Conservation (phyloP, 441 rosid species). For the Bruguiera hainesii region DNA sequence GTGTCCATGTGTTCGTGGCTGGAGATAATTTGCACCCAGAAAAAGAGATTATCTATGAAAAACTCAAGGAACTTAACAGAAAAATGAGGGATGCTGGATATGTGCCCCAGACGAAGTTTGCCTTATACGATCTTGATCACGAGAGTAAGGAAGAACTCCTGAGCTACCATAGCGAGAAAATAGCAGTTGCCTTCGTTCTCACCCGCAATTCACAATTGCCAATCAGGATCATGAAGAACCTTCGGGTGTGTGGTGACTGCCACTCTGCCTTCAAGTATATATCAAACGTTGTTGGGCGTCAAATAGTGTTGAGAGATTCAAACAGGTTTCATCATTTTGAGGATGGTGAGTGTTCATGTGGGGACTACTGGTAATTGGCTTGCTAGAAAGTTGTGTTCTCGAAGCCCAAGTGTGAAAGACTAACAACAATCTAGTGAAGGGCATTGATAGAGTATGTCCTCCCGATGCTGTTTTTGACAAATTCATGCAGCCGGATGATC, state of each 20-base stretch:
- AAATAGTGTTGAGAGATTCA: slow-evolving; percentile 68
- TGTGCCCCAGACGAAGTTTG: slow-evolving; percentile 65
- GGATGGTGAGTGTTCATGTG: slow-evolving; percentile 73
- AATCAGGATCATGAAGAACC: slow-evolving; percentile 88
- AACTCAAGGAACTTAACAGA: slow-evolving; percentile 61
- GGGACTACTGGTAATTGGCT: slow-evolving; percentile 67
- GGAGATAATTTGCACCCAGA: slow-evolving; percentile 70
- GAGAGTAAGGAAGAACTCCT: slow-evolving; percentile 84
- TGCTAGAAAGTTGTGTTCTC: too few relatives aligned
- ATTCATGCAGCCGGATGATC: too few relatives aligned
- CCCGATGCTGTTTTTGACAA: too few relatives aligned
- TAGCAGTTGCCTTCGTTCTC: slow-evolving; percentile 76
- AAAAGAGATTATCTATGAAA: slow-evolving; percentile 51
- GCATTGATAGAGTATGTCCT: too few relatives aligned
- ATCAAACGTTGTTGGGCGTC: slow-evolving; percentile 59
- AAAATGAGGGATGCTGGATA: slow-evolving; percentile 79
- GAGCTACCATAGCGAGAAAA: slow-evolving; percentile 81
- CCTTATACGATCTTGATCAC: slow-evolving; percentile 67
- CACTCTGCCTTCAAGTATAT: slow-evolving; percentile 78
- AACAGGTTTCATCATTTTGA: slow-evolving; percentile 86
- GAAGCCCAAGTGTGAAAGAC: too few relatives aligned
- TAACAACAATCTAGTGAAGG: too few relatives aligned
- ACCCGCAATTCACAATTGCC: slow-evolving; percentile 53
- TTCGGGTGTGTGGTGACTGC: slow-evolving; percentile 77
- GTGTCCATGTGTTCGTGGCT: slow-evolving; percentile 77